phyloP scores from a whole-genome alignment of 164 flowering plant species.

The Cinnamomum chago region DNA sequence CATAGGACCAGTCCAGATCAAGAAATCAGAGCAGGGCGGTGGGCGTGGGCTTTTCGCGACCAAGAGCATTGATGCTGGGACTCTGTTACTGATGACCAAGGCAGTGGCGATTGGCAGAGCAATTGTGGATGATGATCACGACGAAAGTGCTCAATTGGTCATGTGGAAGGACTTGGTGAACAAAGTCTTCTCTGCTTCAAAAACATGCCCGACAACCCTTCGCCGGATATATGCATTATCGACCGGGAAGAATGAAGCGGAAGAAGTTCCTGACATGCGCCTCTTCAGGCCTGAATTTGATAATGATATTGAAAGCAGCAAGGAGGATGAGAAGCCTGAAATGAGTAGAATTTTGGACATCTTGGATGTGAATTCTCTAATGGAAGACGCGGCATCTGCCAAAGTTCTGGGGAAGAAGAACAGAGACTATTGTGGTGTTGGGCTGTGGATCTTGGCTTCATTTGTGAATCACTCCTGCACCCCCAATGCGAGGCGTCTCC shows the following conservation, averaged over 20 bases:
- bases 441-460: constrained; percentile 77
- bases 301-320: not conserved
- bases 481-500: constrained; percentile 72
- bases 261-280: constrained; percentile 53
- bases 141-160: constrained; percentile 51
- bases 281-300: constrained; percentile 57
- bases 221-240: constrained; percentile 44
- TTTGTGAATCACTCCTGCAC: constrained; percentile 83
- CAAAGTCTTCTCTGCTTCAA: constrained; percentile 38
- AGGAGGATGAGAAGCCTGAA: constrained; percentile 27
- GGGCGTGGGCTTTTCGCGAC: constrained; percentile 60
- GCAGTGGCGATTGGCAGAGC: constrained; percentile 75
- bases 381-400: constrained; percentile 55
- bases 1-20: constrained; percentile 61
- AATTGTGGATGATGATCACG: constrained; percentile 45
- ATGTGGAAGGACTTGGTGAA: constrained; percentile 90
- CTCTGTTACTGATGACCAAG: constrained; percentile 59
- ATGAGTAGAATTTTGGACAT: constrained; percentile 42
- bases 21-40: constrained; percentile 58
- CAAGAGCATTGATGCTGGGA: constrained; percentile 65
- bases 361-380: constrained; percentile 79
- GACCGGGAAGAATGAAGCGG: constrained; percentile 55
- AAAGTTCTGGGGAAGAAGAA: constrained; percentile 60
- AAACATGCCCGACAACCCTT: constrained; percentile 37
- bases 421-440: constrained; percentile 63